A percentile compares a stretch with the other conserved stretches of the same genome.
Evolutionary conservation across 257 asterid species (phyloP).

Genomic region (Nicotiana knightiana): DNA sequence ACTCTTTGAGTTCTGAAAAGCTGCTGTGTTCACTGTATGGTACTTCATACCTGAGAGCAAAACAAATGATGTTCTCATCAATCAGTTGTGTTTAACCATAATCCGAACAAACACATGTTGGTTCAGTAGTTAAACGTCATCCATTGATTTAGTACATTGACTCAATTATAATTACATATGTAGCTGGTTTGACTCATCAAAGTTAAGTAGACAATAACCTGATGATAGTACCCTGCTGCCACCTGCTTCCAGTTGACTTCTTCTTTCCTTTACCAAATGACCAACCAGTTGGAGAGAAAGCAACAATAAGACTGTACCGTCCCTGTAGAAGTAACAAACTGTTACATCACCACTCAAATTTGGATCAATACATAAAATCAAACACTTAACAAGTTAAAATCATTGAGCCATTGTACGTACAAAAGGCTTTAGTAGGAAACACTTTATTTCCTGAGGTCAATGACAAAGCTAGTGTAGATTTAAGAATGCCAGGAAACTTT

Average conservation of each 20-base stretch:
- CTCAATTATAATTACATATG: not conserved
- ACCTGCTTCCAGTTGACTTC: constrained; percentile 75
- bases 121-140: not conserved
- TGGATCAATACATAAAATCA: not conserved
- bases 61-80: not conserved
- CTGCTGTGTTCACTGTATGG: constrained; percentile 96
- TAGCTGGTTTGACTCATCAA: not conserved
- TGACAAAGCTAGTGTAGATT: not conserved
- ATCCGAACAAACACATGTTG: not conserved
- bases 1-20: constrained; percentile 79
- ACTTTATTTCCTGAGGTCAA: not conserved
- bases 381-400: too few relatives aligned
- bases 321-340: constrained; percentile 30
- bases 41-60: constrained; percentile 73
- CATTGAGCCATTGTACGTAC: not conserved
- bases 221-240: constrained; percentile 94
- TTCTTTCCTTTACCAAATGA: constrained; percentile 79
- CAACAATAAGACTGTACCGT: constrained; percentile 63
- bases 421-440: not conserved
- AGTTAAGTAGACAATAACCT: constrained; percentile 39
- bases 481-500: not conserved
- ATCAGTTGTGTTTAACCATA: not conserved
- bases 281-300: constrained; percentile 98
- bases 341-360: not conserved
- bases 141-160: not conserved